Evolutionary conservation across 78 protist genomes (phyloP).

Genomic region (Guillardia theta): DNA sequence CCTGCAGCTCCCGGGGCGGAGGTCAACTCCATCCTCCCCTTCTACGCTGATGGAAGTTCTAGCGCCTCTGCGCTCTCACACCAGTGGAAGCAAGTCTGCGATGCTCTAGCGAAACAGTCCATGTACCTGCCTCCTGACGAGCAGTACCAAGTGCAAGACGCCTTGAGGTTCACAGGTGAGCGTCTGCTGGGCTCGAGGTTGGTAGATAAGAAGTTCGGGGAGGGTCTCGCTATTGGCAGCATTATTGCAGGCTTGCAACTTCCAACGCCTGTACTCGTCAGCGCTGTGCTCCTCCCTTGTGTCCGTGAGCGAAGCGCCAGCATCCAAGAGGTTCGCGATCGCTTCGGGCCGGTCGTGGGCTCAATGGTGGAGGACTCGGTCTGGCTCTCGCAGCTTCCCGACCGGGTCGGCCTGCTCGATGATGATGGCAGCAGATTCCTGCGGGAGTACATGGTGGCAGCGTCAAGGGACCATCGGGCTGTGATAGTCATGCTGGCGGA

Average conservation of each 20-base stretch:
- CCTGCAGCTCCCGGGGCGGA: background rate
- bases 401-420: background rate
- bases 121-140: background rate
- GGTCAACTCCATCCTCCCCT: background rate
- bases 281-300: background rate
- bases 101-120: background rate
- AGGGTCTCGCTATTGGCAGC: background rate
- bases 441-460: slow-evolving; percentile 22
- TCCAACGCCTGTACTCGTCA: background rate
- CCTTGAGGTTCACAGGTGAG: background rate
- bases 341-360: background rate
- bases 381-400: background rate
- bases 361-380: background rate
- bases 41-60: background rate
- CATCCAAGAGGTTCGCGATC: background rate
- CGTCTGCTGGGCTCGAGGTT: no score
- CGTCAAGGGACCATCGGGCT: background rate
- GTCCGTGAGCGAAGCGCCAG: background rate
- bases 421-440: background rate
- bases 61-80: background rate
- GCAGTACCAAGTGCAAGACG: background rate
- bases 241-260: background rate
- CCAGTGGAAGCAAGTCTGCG: background rate
- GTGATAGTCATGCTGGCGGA: background rate
- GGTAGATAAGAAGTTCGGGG: background rate